Percentiles rank a stretch among this genome's conserved stretches.
phyloP scores from a whole-genome alignment of 78 protist genomes.

The Dictyostelium capitatum region DNA sequence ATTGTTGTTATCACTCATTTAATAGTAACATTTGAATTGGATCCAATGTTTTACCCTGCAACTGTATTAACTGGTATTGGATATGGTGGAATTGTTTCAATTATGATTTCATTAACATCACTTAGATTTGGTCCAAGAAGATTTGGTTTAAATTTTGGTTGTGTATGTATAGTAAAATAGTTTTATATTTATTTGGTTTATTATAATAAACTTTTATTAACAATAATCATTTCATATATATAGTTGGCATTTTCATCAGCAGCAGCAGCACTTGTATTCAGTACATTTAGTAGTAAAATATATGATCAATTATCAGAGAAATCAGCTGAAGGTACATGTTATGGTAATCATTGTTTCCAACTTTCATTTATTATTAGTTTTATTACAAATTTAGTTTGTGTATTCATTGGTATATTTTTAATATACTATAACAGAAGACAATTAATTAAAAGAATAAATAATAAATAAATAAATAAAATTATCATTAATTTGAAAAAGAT shows the following conservation, averaged over 20 bases:
- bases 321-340: neutral
- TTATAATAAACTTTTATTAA: neutral
- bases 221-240: neutral
- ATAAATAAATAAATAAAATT: neutral
- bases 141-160: slow-evolving; percentile 77
- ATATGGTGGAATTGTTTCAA: slow-evolving; percentile 58
- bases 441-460: neutral
- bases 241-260: slow-evolving; percentile 66
- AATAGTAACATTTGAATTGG: neutral
- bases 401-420: slow-evolving; percentile 8
- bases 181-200: neutral
- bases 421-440: neutral
- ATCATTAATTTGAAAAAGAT: neutral
- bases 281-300: slow-evolving; percentile 24
- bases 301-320: slow-evolving; percentile 20
- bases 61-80: slow-evolving; percentile 48
- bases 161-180: slow-evolving; percentile 23
- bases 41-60: neutral
- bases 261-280: slow-evolving; percentile 27
- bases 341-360: slow-evolving; percentile 38
- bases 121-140: slow-evolving; percentile 60
- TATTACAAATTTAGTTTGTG: neutral
- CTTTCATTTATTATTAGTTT: slow-evolving; percentile 6
- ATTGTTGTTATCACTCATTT: slow-evolving; percentile 44
- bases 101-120: slow-evolving; percentile 38